phyloP scores from a whole-genome alignment of 306 rosid species.

The Lathyrus aphaca region DNA sequence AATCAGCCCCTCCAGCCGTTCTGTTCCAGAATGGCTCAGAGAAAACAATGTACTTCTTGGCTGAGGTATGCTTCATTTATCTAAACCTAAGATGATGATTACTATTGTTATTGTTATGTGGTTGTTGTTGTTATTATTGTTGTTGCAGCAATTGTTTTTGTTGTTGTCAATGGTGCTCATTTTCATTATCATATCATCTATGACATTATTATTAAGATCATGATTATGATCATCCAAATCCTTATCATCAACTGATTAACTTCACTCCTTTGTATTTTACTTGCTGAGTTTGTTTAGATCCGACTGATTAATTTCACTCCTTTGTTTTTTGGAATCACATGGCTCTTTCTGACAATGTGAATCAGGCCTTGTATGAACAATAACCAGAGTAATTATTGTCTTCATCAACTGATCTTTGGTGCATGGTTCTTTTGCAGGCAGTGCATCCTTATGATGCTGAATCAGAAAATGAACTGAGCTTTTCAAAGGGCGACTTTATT shows the following conservation, averaged over 20 bases:
- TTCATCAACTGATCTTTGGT: conserved; percentile 27
- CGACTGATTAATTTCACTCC: conserved; percentile 11
- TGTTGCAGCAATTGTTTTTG: neutral
- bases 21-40: conserved; percentile 59
- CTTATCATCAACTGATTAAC: neutral
- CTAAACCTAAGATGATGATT: conserved; percentile 15
- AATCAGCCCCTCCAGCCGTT: conserved; percentile 89
- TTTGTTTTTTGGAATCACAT: neutral
- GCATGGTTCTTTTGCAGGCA: conserved; percentile 61
- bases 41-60: conserved; percentile 88
- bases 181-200: neutral
- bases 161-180: neutral
- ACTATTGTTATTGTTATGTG: conserved; percentile 7
- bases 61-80: conserved; percentile 71
- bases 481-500: conserved; percentile 83
- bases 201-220: neutral
- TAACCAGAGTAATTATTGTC: neutral
- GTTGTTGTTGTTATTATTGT: neutral
- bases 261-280: conserved; percentile 11
- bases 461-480: conserved; percentile 86
- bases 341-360: conserved; percentile 27
- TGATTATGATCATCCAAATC: neutral
- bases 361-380: conserved; percentile 4
- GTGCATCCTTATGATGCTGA: conserved; percentile 68
- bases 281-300: conserved; percentile 15